Conservation (phyloP, 2,329 filamentous ascomycete species). For the Sporothrix inflata region DNA sequence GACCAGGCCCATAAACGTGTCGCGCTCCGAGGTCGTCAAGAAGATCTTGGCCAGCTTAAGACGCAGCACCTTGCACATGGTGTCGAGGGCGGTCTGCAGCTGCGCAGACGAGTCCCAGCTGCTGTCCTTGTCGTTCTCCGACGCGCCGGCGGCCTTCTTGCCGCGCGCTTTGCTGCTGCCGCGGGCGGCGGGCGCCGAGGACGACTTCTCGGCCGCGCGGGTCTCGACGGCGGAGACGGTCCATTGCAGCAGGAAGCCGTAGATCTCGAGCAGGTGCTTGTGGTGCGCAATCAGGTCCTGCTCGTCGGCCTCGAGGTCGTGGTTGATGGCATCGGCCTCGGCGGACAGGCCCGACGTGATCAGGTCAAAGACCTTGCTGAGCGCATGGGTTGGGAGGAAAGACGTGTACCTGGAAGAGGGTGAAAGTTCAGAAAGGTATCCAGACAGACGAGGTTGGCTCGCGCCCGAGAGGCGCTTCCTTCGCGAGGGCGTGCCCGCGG, state of each 20-base stretch:
- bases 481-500: background rate
- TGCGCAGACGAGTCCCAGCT: conserved; percentile 89
- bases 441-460: conserved; percentile 43
- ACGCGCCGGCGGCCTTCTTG: conserved; percentile 57
- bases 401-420: conserved; percentile 70
- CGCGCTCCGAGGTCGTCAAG: conserved; percentile 91
- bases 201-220: conserved; percentile 88
- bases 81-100: conserved; percentile 83
- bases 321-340: conserved; percentile 82
- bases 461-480: conserved; percentile 1
- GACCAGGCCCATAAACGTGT: conserved; percentile 90
- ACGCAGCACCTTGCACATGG: conserved; percentile 95
- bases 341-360: conserved; percentile 83
- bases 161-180: conserved; percentile 71
- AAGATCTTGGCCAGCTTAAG: conserved; percentile 92
- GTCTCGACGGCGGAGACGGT: conserved; percentile 91
- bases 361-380: conserved; percentile 92
- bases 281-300: conserved; percentile 85
- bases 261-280: conserved; percentile 90
- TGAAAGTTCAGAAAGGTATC: conserved; percentile 33
- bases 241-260: conserved; percentile 94
- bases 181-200: conserved; percentile 68
- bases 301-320: conserved; percentile 89
- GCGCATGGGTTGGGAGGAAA: conserved; percentile 75
- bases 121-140: conserved; percentile 64